Evolutionary conservation across 345 rosid species (phyloP).

Genomic region (Litchi chinensis): DNA sequence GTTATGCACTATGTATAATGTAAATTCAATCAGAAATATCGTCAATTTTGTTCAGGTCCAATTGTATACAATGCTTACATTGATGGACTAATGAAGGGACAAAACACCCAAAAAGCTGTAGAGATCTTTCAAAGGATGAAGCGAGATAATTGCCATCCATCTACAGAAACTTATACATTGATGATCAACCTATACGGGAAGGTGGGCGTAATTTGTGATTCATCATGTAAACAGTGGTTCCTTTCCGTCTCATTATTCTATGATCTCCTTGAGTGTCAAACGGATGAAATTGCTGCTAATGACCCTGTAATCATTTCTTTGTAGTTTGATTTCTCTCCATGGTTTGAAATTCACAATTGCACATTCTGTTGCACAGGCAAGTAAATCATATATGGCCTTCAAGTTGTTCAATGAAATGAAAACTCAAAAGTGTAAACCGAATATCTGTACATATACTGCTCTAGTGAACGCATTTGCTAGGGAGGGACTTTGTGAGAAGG

Average conservation of each 20-base stretch:
- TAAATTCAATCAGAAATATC: neutral
- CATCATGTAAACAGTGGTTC: neutral
- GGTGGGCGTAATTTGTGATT: slow-evolving; percentile 38
- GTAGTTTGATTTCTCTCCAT: neutral
- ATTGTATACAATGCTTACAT: slow-evolving; percentile 78
- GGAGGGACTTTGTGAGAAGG: slow-evolving; percentile 94
- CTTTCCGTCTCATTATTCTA: neutral
- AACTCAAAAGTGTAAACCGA: slow-evolving; percentile 72
- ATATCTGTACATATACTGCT: slow-evolving; percentile 87
- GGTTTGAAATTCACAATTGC: slow-evolving; percentile 1
- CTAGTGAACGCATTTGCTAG: slow-evolving; percentile 93
- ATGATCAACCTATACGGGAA: slow-evolving; percentile 90
- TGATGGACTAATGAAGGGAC: slow-evolving; percentile 78
- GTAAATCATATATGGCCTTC: slow-evolving; percentile 78
- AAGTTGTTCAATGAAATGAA: slow-evolving; percentile 84
- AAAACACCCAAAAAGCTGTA: slow-evolving; percentile 60
- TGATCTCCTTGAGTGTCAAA: neutral
- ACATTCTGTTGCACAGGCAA: slow-evolving; percentile 50
- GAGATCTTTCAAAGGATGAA: slow-evolving; percentile 78
- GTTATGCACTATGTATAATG: neutral
- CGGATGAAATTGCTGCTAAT: neutral
- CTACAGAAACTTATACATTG: slow-evolving; percentile 81
- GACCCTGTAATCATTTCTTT: neutral
- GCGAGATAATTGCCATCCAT: slow-evolving; percentile 61
- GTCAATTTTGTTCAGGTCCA: slow-evolving; percentile 48